phyloP scores from a whole-genome alignment of 352 stramenopile genomes.

The Phytophthora meadii region DNA sequence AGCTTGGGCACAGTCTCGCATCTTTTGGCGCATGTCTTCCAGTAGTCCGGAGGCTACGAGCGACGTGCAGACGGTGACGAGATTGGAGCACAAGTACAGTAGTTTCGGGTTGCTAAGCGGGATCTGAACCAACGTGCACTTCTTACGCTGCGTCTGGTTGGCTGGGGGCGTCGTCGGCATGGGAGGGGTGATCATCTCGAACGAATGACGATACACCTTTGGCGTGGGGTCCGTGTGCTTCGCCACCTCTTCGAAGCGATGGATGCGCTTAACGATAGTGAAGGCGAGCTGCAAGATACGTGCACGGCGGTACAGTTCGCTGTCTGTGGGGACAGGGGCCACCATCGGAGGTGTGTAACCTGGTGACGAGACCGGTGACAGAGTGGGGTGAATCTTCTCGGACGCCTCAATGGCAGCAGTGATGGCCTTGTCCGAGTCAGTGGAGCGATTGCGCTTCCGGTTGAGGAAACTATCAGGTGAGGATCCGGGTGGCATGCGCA shows the following conservation, averaged over 20 bases:
- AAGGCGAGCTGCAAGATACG: slow-evolving; percentile 67
- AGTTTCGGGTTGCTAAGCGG: slow-evolving; percentile 68
- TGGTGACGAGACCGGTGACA: slow-evolving; percentile 34
- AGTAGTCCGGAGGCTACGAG: slow-evolving; percentile 47
- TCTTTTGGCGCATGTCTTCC: slow-evolving; percentile 53
- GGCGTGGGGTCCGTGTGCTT: slow-evolving; percentile 39
- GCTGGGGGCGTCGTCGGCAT: slow-evolving; percentile 22
- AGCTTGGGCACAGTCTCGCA: slow-evolving; percentile 53
- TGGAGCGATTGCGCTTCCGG: slow-evolving; percentile 78
- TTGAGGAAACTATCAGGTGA: slow-evolving; percentile 56
- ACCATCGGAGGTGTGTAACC: slow-evolving; percentile 29
- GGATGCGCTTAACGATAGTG: slow-evolving; percentile 65
- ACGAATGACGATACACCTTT: slow-evolving; percentile 64
- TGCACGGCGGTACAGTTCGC: slow-evolving; percentile 60
- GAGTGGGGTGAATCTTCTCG: slow-evolving; percentile 56
- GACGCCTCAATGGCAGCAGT: slow-evolving; percentile 58
- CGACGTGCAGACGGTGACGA: slow-evolving; percentile 55
- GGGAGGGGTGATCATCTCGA: slow-evolving; percentile 62
- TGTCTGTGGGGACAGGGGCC: slow-evolving; percentile 41
- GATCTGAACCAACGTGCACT: slow-evolving; percentile 57
- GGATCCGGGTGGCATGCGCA: slow-evolving; percentile 40
- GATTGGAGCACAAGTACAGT: slow-evolving; percentile 61
- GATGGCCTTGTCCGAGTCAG: slow-evolving; percentile 68
- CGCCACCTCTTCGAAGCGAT: slow-evolving; percentile 63
- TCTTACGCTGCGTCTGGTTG: slow-evolving; percentile 31